Conservation (phyloP, 176 grass and related monocot species). For the Paspalum vaginatum region DNA sequence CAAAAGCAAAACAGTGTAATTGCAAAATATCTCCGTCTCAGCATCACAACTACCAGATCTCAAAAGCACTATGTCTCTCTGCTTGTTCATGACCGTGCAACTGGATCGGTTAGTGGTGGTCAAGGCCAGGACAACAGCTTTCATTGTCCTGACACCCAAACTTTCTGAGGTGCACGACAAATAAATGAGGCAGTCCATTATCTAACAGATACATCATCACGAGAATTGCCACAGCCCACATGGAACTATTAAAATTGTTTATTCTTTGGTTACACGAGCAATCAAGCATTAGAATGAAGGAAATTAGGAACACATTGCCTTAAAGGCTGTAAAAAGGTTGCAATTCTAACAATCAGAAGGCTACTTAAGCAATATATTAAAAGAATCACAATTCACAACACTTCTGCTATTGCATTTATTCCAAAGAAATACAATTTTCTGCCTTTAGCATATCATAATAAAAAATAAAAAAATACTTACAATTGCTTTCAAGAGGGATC, state of each 20-base stretch:
- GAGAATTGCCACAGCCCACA: not conserved
- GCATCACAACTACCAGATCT: too few relatives aligned
- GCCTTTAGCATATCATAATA: not conserved
- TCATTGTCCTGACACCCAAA: too few relatives aligned
- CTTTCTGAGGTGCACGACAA: too few relatives aligned
- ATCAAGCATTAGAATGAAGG: not conserved
- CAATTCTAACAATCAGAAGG: not conserved
- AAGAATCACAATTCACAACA: not conserved
- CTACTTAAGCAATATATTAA: slow-evolving; percentile 7
- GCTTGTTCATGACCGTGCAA: too few relatives aligned
- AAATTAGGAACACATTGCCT: not conserved
- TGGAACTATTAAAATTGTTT: slow-evolving; percentile 1
- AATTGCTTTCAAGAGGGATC: slow-evolving; percentile 92
- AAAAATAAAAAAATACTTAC: slow-evolving; percentile 60
- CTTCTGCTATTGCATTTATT: not conserved
- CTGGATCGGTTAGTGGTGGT: too few relatives aligned
- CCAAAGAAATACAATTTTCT: not conserved
- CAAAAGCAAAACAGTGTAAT: too few relatives aligned
- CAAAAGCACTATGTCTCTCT: too few relatives aligned
- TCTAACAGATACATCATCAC: slow-evolving; percentile 16
- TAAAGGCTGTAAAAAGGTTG: slow-evolving; percentile 14
- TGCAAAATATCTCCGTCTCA: too few relatives aligned
- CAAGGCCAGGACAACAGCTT: too few relatives aligned
- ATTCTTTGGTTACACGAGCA: slow-evolving; percentile 14
- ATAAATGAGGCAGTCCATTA: not conserved